phyloP scores from a whole-genome alignment of 257 asterid genomes.

The Fraxinus cuspidata region DNA sequence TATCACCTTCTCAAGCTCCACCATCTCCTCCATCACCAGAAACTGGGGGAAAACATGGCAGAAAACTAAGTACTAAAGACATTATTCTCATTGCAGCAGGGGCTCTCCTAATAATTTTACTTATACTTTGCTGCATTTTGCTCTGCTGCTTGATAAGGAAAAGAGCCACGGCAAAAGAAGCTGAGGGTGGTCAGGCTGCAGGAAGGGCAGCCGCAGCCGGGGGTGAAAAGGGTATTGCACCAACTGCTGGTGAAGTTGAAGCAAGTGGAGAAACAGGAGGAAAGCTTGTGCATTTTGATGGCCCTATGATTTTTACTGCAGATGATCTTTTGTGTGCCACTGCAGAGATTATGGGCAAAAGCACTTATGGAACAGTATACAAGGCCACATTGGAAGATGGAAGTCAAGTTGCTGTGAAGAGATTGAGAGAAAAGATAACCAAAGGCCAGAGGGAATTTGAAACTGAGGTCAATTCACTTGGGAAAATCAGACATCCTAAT shows the following conservation, averaged over 20 bases:
- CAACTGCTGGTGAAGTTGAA: slow-evolving; percentile 45
- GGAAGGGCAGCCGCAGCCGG: slow-evolving; percentile 28
- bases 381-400: slow-evolving; percentile 57
- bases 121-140: slow-evolving; percentile 61
- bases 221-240: slow-evolving; percentile 44
- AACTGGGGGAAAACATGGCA: slow-evolving; percentile 30
- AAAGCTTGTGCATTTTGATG: slow-evolving; percentile 58
- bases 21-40: slow-evolving; percentile 31
- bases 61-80: slow-evolving; percentile 63
- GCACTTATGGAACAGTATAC: slow-evolving; percentile 60
- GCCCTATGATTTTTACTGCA: slow-evolving; percentile 47
- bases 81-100: slow-evolving; percentile 79
- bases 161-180: slow-evolving; percentile 46
- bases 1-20: slow-evolving; percentile 45
- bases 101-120: slow-evolving; percentile 52
- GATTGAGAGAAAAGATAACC: slow-evolving; percentile 63
- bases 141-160: slow-evolving; percentile 63
- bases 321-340: slow-evolving; percentile 61
- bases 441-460: slow-evolving; percentile 73
- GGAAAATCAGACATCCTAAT: slow-evolving; percentile 84
- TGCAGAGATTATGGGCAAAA: slow-evolving; percentile 63
- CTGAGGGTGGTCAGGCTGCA: slow-evolving; percentile 28
- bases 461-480: slow-evolving; percentile 69
- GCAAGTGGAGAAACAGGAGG: slow-evolving; percentile 43
- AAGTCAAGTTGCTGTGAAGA: slow-evolving; percentile 55